Conservation (phyloP, 2,329 filamentous ascomycete genomes). For the Fusarium sp. region DNA sequence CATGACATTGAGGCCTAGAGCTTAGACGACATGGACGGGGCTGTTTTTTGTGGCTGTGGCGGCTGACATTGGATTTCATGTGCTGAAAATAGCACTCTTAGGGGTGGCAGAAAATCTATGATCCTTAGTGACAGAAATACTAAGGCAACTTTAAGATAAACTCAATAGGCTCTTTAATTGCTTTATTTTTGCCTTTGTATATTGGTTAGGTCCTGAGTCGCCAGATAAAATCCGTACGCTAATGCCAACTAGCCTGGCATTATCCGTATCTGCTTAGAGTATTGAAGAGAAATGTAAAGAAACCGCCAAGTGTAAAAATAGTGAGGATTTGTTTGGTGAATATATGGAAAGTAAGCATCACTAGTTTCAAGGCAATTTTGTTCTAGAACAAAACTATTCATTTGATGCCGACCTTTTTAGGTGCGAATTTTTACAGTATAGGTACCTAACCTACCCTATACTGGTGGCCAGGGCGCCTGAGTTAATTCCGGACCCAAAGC, state of each 20-base stretch:
- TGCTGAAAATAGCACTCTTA: conserved; percentile 42
- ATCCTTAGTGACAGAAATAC: too few relatives aligned
- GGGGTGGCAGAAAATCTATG: too few relatives aligned
- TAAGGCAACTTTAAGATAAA: too few relatives aligned
- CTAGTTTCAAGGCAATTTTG: background rate
- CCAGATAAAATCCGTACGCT: background rate
- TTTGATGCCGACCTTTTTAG: background rate
- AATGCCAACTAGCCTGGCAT: background rate
- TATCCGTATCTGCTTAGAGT: too few relatives aligned
- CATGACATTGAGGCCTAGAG: background rate
- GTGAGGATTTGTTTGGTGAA: background rate
- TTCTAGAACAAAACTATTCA: background rate
- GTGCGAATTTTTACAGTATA: background rate
- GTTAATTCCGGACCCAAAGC: conserved; percentile 8
- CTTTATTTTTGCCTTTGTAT: too few relatives aligned
- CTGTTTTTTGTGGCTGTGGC: conserved; percentile 42
- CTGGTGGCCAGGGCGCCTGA: background rate
- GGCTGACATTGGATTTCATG: conserved; percentile 31
- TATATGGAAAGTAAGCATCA: background rate
- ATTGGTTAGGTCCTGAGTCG: background rate
- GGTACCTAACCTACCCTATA: too few relatives aligned
- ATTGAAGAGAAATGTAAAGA: background rate
- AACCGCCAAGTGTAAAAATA: background rate
- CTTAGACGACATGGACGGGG: background rate
- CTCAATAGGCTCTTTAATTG: too few relatives aligned